phyloP scores from a whole-genome alignment of 2,329 filamentous ascomycete species.

The Setomelanomma holmii region DNA sequence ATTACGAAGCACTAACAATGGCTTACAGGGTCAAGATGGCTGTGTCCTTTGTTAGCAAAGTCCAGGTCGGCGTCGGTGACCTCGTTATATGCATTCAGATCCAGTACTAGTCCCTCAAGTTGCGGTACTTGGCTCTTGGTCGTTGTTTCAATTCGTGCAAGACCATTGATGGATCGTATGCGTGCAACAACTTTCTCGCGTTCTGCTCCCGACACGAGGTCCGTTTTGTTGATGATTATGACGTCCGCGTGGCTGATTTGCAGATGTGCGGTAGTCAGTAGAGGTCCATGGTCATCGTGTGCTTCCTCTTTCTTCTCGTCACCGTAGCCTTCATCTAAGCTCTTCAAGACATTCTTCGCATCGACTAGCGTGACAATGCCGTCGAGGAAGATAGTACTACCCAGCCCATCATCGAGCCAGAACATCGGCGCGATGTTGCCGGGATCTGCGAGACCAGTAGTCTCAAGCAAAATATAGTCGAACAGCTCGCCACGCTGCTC shows the following conservation, averaged over 20 bases:
- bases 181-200: conserved; percentile 73
- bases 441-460: conserved; percentile 91
- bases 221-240: conserved; percentile 90
- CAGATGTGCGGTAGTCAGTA: conserved; percentile 90
- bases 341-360: conserved; percentile 86
- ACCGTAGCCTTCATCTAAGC: conserved; percentile 71
- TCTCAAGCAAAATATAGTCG: conserved; percentile 97
- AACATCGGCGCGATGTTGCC: conserved; percentile 95
- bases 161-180: conserved; percentile 84
- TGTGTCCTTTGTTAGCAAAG: conserved; percentile 78
- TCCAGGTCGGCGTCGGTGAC: conserved; percentile 71
- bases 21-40: conserved; percentile 84
- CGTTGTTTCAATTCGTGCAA: conserved; percentile 85
- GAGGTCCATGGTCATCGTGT: conserved; percentile 64
- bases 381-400: conserved; percentile 94
- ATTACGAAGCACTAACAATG: not conserved
- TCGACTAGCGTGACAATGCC: conserved; percentile 96
- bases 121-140: conserved; percentile 79
- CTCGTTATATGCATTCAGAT: conserved; percentile 90
- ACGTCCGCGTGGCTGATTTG: conserved; percentile 98
- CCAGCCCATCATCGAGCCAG: conserved; percentile 96
- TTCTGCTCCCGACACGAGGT: conserved; percentile 76
- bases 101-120: conserved; percentile 84
- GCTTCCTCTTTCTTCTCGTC: conserved; percentile 54
- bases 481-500: conserved; percentile 84